These are phyloP conservation scores for Akanthomyces muscarius DNA, from an alignment of 2,329 filamentous ascomycete species.

Conservation along the genomic window DNA sequence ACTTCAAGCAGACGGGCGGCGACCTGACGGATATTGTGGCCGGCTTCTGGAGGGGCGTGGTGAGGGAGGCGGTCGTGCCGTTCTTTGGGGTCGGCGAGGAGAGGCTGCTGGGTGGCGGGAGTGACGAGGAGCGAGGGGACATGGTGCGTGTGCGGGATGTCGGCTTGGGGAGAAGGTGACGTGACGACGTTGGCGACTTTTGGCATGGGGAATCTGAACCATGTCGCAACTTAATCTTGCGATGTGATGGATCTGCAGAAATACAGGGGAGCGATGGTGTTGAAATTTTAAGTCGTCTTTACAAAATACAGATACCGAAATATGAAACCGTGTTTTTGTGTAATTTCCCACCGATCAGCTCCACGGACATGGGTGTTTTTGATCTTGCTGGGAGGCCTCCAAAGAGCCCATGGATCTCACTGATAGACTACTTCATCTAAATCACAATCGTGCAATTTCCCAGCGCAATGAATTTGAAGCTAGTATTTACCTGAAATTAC, in stretches of 20 bases:
- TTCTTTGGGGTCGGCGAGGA: conserved; percentile 54
- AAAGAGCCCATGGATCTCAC: neutral
- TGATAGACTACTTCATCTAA: too few species aligned
- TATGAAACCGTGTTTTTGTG: neutral
- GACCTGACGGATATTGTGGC: conserved; percentile 68
- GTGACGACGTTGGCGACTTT: neutral
- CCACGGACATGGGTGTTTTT: neutral
- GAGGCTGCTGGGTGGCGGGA: conserved; percentile 24
- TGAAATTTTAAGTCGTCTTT: too few species aligned
- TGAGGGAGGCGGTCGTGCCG: conserved; percentile 60
- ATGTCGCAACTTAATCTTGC: conserved; percentile 7
- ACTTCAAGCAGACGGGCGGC: conserved; percentile 91
- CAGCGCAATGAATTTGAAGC: too few species aligned
- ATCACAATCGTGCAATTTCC: too few species aligned
- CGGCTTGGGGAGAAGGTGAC: conserved; percentile 47
- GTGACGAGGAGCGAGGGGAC: conserved; percentile 28
- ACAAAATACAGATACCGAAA: too few species aligned
- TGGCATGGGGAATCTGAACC: neutral
- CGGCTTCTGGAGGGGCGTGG: conserved; percentile 71
- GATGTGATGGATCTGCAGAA: conserved; percentile 1
- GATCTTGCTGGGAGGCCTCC: neutral
- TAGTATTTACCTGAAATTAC: too few species aligned
- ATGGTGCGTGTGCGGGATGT: conserved; percentile 52
- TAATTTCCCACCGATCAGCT: conserved; percentile 1
- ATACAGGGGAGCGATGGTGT: too few species aligned